Conservation (phyloP, 768 basidiomycete species). For the Bullera alba region DNA sequence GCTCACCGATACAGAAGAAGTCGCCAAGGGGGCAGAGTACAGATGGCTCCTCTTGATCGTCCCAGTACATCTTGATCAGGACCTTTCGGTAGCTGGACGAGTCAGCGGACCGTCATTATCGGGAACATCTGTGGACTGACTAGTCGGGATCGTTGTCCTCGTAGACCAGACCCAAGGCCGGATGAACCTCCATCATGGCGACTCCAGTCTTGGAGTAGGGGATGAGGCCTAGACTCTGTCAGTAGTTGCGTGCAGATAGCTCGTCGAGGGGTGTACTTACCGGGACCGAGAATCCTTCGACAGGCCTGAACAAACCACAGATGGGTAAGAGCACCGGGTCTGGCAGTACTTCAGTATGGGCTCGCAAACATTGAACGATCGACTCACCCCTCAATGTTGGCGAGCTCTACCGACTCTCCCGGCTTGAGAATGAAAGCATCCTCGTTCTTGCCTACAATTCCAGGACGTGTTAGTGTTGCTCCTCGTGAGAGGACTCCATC, state of each 20-base stretch:
- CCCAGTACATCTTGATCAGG: not conserved
- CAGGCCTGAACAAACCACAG: not conserved
- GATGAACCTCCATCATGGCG: slow-evolving; percentile 1
- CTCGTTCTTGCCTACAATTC: not conserved
- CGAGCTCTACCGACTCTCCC: not conserved
- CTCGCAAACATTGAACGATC: not conserved
- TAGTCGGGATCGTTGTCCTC: slow-evolving; percentile 2
- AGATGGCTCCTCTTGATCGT: not conserved
- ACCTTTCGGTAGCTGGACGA: not conserved
- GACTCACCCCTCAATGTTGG: not conserved
- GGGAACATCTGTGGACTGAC: not conserved
- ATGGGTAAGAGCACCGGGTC: not conserved
- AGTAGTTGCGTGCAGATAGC: no score
- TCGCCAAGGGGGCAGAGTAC: not conserved
- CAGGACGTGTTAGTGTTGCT: no score
- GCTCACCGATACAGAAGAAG: slow-evolving; percentile 3
- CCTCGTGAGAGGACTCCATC: no score
- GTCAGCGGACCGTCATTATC: not conserved
- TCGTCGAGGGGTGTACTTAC: no score
- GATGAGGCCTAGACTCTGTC: no score
- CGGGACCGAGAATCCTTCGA: not conserved
- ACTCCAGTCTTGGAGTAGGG: not conserved
- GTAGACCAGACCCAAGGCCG: not conserved
- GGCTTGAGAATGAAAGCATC: not conserved
- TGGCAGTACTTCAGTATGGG: not conserved